Evolutionary conservation across 176 grass and related monocot genomes (phyloP).

Genomic region (Saccharum spontaneum): DNA sequence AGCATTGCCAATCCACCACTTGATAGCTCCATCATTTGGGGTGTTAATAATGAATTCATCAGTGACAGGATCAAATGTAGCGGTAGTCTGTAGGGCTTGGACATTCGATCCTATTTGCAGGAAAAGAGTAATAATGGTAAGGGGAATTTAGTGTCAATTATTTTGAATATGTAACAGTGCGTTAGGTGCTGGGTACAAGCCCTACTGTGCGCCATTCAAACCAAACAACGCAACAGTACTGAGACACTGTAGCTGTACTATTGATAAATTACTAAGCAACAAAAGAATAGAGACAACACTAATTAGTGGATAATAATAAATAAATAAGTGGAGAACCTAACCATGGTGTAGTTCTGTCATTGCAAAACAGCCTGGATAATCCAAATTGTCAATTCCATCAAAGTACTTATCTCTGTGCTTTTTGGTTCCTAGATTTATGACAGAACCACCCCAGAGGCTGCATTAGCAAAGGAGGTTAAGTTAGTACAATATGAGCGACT

Average conservation of each 20-base stretch:
- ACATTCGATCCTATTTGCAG: slow-evolving; percentile 79
- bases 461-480: slow-evolving; percentile 42
- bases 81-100: slow-evolving; percentile 94
- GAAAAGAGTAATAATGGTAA: background rate
- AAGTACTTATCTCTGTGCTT: slow-evolving; percentile 94
- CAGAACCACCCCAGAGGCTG: slow-evolving; percentile 95
- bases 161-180: slow-evolving; percentile 30
- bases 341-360: slow-evolving; percentile 99
- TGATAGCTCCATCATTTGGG: slow-evolving; percentile 96
- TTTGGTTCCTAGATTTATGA: slow-evolving; percentile 89
- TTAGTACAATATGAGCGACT: background rate
- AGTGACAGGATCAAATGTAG: slow-evolving; percentile 92
- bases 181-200: slow-evolving; percentile 22
- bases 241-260: background rate
- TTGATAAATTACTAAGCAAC: background rate
- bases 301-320: background rate
- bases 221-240: background rate
- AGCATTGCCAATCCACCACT: slow-evolving; percentile 99
- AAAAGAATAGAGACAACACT: background rate
- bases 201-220: background rate
- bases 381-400: slow-evolving; percentile 86
- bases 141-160: background rate
- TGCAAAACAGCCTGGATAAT: slow-evolving; percentile 95
- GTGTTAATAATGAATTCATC: slow-evolving; percentile 94
- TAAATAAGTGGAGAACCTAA: slow-evolving; percentile 42